phyloP scores from a whole-genome alignment of 1,139 yeast species.

The Chernovozyma sophiae-reginae region DNA sequence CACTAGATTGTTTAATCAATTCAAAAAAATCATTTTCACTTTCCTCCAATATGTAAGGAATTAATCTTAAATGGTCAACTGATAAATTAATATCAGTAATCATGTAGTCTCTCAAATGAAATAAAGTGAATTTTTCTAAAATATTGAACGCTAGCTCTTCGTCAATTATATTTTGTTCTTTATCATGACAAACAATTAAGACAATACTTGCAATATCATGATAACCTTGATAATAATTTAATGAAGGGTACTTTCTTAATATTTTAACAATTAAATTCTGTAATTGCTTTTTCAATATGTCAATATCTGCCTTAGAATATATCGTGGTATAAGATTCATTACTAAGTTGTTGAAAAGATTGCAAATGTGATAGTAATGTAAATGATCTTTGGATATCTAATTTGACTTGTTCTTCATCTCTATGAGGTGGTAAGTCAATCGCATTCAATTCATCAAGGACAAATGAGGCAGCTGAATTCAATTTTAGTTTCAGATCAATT shows the following conservation, averaged over 20 bases:
- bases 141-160: constrained; percentile 41
- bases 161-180: constrained; percentile 14
- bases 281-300: constrained; percentile 37
- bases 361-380: constrained; percentile 34
- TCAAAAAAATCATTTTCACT: constrained; percentile 52
- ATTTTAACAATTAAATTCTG: constrained; percentile 48
- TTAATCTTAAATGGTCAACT: constrained; percentile 56
- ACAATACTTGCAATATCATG: constrained; percentile 81
- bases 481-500: not conserved
- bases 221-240: constrained; percentile 86
- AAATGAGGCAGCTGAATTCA: constrained; percentile 4
- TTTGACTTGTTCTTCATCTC: constrained; percentile 73
- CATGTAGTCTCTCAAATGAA: constrained; percentile 82
- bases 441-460: constrained; percentile 20
- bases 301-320: constrained; percentile 30
- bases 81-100: constrained; percentile 64
- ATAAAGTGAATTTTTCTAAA: constrained; percentile 56
- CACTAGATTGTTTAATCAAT: constrained; percentile 38
- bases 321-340: constrained; percentile 33
- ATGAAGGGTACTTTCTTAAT: constrained; percentile 54
- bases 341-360: constrained; percentile 16
- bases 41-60: constrained; percentile 55
- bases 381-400: constrained; percentile 77
- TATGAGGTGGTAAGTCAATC: constrained; percentile 44
- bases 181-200: constrained; percentile 48